Evolutionary conservation across 2,329 filamentous ascomycete genomes (phyloP), one percentile per base, ranked within the genome.

Genomic region (Fusarium poae): DNA sequence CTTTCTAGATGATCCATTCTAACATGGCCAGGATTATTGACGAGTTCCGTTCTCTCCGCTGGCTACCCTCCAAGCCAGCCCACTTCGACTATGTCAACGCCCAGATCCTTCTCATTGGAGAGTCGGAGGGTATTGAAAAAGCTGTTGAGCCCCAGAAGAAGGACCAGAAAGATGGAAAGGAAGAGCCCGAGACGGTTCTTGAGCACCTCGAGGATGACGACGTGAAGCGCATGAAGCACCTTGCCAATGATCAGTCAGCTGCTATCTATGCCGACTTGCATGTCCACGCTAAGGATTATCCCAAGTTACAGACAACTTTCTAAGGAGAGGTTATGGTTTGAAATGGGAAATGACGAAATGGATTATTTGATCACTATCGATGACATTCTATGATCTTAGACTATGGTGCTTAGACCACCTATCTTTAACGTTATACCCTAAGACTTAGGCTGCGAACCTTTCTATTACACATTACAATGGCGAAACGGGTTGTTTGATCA

Each of bases 31-130:
- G 89, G 37, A 82, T 96, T 23, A 83, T 89, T 30, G 85, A 93
- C 4, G 91, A 92, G 64, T 97, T 97, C 74, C 82, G 85, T 18
- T 84, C 86, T 9, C 83, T 91, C 3, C 88, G 92, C 44, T 97
- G 94, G 94, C 84, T 89, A 57, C 88, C 92, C 1, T 84, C 92
- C 1, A 83, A 90, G 68, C 92, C 93, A 0, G 87, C 91, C 60
- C 89, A 94, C 70, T 82, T 97, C 5, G 86, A 95, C 72, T 93
- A 92, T 74, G 84, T 84, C 34, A 91, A 92, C 68, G 87, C 91
- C 0, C 92, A 97, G 75, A 85, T 97, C 55, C 80, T 97, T 12
- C 84, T 97, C 58, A 90, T 97, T 44, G 93, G 94, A 9, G 89
- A 93, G 72, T 85, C 85, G 1, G 81, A 86, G 1, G 86, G 86